phyloP scores from a whole-genome alignment of 2,329 filamentous ascomycete species.

The Aureobasidium sp. region DNA sequence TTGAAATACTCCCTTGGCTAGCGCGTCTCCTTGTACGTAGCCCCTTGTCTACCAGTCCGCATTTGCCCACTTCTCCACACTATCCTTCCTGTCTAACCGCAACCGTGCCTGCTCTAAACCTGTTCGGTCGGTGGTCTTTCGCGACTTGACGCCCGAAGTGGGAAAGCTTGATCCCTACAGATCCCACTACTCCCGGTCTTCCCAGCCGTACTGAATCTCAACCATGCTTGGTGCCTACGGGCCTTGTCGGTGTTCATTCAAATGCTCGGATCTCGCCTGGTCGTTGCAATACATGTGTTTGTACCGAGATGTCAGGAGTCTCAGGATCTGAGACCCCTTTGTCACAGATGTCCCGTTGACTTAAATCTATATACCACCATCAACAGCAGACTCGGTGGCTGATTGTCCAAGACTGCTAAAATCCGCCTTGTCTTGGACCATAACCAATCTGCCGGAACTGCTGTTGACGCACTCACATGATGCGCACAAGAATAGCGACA shows the following conservation, averaged over 20 bases:
- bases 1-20: conserved; percentile 11
- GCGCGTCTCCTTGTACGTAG: not conserved
- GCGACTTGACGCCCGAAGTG: not conserved
- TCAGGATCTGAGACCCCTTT: not conserved
- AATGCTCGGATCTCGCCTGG: conserved; percentile 2
- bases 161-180: conserved; percentile 2
- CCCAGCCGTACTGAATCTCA: conserved; percentile 2
- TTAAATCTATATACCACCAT: not conserved
- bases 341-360: not conserved
- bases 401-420: not conserved
- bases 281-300: not conserved
- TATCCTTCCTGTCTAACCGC: not conserved
- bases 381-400: not conserved
- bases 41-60: conserved; percentile 4
- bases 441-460: not conserved
- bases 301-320: not conserved
- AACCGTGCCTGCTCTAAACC: not conserved
- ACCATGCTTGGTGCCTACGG: not conserved
- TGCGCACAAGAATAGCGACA: conserved; percentile 4
- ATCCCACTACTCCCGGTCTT: not conserved
- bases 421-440: not conserved
- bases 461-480: not conserved
- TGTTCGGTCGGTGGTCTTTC: not conserved
- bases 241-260: not conserved
- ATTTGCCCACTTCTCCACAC: conserved; percentile 6